Percentiles rank a stretch among this genome's conserved stretches.
These are phyloP conservation scores for Coemansia umbellata DNA, from an alignment of 192 early-diverging fungal genomes.

Conservation along the genomic window DNA sequence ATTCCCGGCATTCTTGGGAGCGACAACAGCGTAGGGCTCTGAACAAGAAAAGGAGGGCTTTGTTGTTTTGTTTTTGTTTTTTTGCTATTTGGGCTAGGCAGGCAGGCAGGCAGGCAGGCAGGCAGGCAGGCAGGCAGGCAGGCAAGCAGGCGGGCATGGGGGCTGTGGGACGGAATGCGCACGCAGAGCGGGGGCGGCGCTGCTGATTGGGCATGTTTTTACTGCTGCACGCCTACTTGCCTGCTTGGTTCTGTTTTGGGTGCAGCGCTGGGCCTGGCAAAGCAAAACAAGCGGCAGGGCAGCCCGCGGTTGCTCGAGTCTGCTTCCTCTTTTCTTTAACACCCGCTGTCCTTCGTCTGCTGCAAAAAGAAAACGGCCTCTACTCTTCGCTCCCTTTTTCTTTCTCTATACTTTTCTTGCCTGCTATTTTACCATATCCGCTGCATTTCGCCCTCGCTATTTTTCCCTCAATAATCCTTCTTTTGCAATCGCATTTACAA, in stretches of 20 bases:
- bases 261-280: background rate
- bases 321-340: background rate
- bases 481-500: conserved; percentile 22
- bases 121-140: too few species aligned
- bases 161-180: too few species aligned
- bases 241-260: background rate
- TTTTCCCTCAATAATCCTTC: background rate
- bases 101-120: too few species aligned
- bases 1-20: conserved; percentile 14
- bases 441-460: background rate
- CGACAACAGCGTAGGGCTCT: too few species aligned
- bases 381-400: background rate
- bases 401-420: conserved; percentile 2
- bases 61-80: conserved; percentile 15
- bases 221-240: conserved; percentile 4
- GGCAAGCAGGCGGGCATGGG: too few species aligned
- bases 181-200: background rate
- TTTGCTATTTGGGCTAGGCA: too few species aligned
- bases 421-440: background rate
- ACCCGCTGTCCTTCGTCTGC: background rate
- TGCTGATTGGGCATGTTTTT: conserved; percentile 6
- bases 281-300: background rate
- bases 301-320: background rate
- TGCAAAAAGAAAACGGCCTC: too few species aligned
- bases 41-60: background rate